Evolutionary conservation across 169 alveolate genomes (phyloP), one percentile per base, ranked within the genome.

Genomic region (Plasmodium vinckei): DNA sequence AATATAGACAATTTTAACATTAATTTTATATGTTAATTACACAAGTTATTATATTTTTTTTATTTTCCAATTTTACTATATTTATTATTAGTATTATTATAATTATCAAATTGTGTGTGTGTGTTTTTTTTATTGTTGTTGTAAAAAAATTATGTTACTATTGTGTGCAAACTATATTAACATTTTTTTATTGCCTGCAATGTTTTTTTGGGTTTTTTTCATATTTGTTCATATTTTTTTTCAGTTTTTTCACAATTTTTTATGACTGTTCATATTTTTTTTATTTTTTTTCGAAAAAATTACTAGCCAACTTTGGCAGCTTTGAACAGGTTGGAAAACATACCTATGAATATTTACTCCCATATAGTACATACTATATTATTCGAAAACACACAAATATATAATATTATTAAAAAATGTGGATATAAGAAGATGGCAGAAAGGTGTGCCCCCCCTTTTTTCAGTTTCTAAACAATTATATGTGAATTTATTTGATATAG

Each of bases 41-140:
- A 33, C 7, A 5, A 33, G 7, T 33, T 33, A 33, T 33, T 33
- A 33, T 7, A 33, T 33, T 33, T 33, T 33, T 33, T 33, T 33
- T 33, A 33, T 33, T 33, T 33, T 33, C 42, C 42, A 33, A 33
- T 33, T 2, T 33, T 33, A 33, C 42, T 33, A 33, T 33, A 33
- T 33, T 33, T 33, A 33, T 33, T 33, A 33, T 33, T 33, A 54
- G 15, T 54, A 54, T 9, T 54, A 54, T 12, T 54, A 3, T 33
- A 33, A 33, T 63, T 25, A 10, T 63, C 5, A 63, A 19, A 33
- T 13, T 9, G 10, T 25, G 6, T 25, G 7, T 63, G 44, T 7
- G 13, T 15, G 6, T 67, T 67, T 67, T 42, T 12, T 42, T 67
- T 39, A n/a, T 65, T 65, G 57, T 67, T 67, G 73, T 67, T 46